phyloP scores from a whole-genome alignment of 345 rosid species.

The Rhodomyrtus tomentosa region DNA sequence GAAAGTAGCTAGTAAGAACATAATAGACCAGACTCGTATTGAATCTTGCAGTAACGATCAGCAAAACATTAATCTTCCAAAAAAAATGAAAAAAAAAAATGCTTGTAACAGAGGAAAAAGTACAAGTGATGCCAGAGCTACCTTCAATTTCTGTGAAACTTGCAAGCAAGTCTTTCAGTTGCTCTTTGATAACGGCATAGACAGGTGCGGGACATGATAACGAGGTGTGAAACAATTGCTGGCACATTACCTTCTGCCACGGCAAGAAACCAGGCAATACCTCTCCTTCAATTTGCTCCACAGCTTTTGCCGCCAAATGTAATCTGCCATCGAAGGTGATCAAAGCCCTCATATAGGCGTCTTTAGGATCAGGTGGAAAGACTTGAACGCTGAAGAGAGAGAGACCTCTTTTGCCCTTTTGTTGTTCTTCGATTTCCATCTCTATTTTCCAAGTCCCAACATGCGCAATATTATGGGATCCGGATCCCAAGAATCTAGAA shows the following conservation, averaged over 20 bases:
- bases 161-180: conserved; percentile 30
- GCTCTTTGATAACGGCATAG: conserved; percentile 47
- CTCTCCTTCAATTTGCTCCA: conserved; percentile 68
- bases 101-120: background rate
- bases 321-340: conserved; percentile 70
- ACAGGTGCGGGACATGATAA: conserved; percentile 54
- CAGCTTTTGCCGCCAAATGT: conserved; percentile 88
- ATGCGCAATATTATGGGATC: too few species aligned
- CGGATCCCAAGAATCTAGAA: too few species aligned
- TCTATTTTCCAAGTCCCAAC: too few species aligned
- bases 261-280: conserved; percentile 50
- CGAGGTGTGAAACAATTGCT: conserved; percentile 67
- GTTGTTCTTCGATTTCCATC: too few species aligned
- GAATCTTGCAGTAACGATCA: background rate
- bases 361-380: conserved; percentile 39
- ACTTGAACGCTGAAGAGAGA: conserved; percentile 56
- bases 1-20: background rate
- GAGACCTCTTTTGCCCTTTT: too few species aligned
- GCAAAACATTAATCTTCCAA: background rate
- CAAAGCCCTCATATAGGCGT: conserved; percentile 32
- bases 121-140: conserved; percentile 2
- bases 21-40: background rate
- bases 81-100: too few species aligned
- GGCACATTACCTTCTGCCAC: conserved; percentile 80
- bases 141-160: conserved; percentile 33